Percentiles rank a stretch among this genome's conserved stretches.
Conservation (phyloP, 805 yeast species). For the Nakazawaea ishiwadae region DNA sequence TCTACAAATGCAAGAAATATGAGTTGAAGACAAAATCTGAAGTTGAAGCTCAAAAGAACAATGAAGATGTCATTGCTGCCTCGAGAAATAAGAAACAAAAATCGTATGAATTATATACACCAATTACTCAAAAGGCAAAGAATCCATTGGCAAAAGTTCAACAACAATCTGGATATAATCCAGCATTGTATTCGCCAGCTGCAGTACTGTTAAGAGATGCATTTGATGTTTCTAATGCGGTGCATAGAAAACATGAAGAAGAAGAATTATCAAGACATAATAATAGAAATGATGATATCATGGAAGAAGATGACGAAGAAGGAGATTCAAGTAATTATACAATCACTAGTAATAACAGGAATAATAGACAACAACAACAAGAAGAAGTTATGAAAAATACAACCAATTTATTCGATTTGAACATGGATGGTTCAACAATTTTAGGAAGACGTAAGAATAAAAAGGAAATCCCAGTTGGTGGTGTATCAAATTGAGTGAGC, state of each 20-base stretch:
- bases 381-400: not conserved
- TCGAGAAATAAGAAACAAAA: not conserved
- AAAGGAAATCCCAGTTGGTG: slow-evolving; percentile 2
- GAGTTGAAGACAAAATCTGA: slow-evolving; percentile 9
- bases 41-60: slow-evolving; percentile 3
- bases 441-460: slow-evolving; percentile 38
- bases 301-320: slow-evolving; percentile 36
- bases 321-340: slow-evolving; percentile 18
- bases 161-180: slow-evolving; percentile 13
- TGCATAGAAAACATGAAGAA: slow-evolving; percentile 55
- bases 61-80: not conserved
- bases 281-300: slow-evolving; percentile 13
- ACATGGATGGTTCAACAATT: slow-evolving; percentile 49
- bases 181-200: slow-evolving; percentile 46
- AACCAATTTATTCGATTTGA: slow-evolving; percentile 35
- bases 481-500: not conserved
- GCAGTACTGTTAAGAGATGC: slow-evolving; percentile 57
- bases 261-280: slow-evolving; percentile 28
- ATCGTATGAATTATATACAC: slow-evolving; percentile 14
- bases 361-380: not conserved
- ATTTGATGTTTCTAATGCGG: slow-evolving; percentile 57
- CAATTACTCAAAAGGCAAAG: slow-evolving; percentile 11
- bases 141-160: not conserved
- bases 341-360: not conserved
- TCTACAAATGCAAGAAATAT: slow-evolving; percentile 11